A percentile compares a stretch with the other conserved stretches of the same genome.
These are phyloP conservation scores for Nitzschia palea DNA, from an alignment of 108 stramenopile genomes.

Conservation along the genomic window DNA sequence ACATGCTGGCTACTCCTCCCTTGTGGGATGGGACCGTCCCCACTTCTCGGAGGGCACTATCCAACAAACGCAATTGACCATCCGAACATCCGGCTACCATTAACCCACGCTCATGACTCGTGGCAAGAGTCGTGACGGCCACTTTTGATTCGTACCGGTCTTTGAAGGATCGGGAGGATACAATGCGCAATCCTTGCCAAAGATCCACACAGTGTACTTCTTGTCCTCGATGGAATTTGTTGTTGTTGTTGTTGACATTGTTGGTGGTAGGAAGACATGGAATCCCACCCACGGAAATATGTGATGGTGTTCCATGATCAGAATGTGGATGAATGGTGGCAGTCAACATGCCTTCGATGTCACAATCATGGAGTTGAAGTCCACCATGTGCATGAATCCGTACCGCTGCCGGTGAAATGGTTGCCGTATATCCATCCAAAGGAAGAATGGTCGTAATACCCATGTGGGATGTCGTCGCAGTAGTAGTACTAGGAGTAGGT, in stretches of 20 bases:
- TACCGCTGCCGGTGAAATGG: constrained; percentile 66
- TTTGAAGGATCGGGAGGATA: constrained; percentile 59
- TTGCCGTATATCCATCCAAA: constrained; percentile 47
- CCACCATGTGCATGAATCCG: constrained; percentile 75
- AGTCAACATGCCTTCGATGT: constrained; percentile 55
- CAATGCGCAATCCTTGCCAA: constrained; percentile 64
- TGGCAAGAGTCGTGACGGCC: constrained; percentile 60
- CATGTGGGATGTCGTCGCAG: constrained; percentile 25
- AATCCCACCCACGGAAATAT: constrained; percentile 70
- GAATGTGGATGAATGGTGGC: constrained; percentile 59
- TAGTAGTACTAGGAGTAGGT: neutral
- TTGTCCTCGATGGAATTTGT: constrained; percentile 16
- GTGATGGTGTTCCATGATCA: constrained; percentile 36
- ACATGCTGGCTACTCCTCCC: constrained; percentile 67
- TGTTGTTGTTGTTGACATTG: too few relatives aligned
- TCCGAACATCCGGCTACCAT: constrained; percentile 81
- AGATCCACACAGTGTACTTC: constrained; percentile 73
- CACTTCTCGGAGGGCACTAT: constrained; percentile 61
- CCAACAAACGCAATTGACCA: constrained; percentile 75
- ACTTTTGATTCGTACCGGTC: constrained; percentile 33
- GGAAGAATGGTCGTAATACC: constrained; percentile 46
- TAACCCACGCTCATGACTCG: constrained; percentile 46
- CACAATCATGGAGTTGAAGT: constrained; percentile 42
- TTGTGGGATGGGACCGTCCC: constrained; percentile 63
- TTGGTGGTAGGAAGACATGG: neutral